Base-by-base conservation (phyloP, 2,329 filamentous ascomycete species). In the Aspergillus spinulosporus region DNA sequence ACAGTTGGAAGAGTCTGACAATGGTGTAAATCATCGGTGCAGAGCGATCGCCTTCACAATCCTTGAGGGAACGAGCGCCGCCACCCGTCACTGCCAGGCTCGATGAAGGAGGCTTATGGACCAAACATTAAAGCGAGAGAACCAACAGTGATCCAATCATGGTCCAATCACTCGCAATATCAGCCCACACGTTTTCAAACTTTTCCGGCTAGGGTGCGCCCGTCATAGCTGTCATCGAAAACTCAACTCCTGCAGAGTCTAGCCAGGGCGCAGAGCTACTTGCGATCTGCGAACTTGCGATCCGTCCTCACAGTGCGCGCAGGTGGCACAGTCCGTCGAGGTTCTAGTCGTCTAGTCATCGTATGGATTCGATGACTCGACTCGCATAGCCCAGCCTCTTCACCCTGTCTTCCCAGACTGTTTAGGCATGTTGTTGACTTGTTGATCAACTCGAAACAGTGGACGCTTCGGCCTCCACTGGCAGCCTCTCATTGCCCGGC, bases 171-270 rank as follows among this genome's bases (percentile, higher is more conserved):
- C 8, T 26, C 29, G 9, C 42, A 15, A n/a, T 29, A 21, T 21
- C 21, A 21, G 49, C 34, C 14, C 39, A 15, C 9, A 9, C 14
- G 43, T 21, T 21, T 21, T 21, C 21, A n/a, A 11, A 26, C 15
- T 14, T 28, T 11, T 5, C 21, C 14, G 14, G 26, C 40, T 52
- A 52, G 49, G 12, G 42, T 34, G 44, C 15, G 42, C 9, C 50
- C 34, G 34, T 52, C 50, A 52, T 43, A 52, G 26, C 43, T 52
- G 50, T 52, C 50, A 52, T 34, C 21, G 21, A 21, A 52, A 15
- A 39, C 32, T 31, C 11, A 37, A 31, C 12, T 4, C 44, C 14
- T 15, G 28, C 12, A 21, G n/a, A 7, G 15, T 42, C 39, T 42
- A 21, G 39, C 39, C 39, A 42, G 14, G 39, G 39, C 15, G 12